Base-by-base conservation (phyloP, 768 basidiomycete genomes). In the Boletus barrowsii region DNA sequence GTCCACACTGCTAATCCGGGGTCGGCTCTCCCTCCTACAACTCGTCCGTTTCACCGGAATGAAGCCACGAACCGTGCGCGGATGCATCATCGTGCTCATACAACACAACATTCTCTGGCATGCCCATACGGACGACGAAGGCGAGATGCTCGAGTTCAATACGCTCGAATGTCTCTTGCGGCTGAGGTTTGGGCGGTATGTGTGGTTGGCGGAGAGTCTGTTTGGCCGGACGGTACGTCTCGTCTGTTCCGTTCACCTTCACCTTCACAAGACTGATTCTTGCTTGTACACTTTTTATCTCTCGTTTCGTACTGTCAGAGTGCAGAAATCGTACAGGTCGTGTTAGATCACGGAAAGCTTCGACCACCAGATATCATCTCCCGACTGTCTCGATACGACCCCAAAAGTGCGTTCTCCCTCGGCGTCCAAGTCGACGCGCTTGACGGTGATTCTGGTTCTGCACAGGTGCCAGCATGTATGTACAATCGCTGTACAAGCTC, bases 31-130 rank as follows among this genome's bases (percentile, higher is more conserved):
- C 10, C 71, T 92, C 22, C 55, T 76, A 10, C 84, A 88, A 60
- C 67, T 96, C 47, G 75, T 85, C 33, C 85, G 87, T 32, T 84
- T 84, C 64, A 83, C 92, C 2, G 76, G 74, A 29, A 70, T 92
- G 26, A 87, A 83, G 62, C 79, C 84, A 10, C 83, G 86, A 24
- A 83, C 79, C 1, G 80, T 87, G 14, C 83, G 88, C 49, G 84
- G 85, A 26, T 79, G 83, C 18, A 73, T 95, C 18, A 75, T 97
- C 42, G 81, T 87, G 42, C 80, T 98, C 49, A 79, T 95, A 17
- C 95, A 98, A 67, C 95, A 98, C 67, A 94, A 97, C 70, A 71
- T 97, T 42, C 76, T 95, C 42, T 94, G 93, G 90, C 90, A 93
- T 65, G 81, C 86, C 10, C 79, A 80, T 37, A 79, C 79, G 6